Base-by-base conservation (phyloP, 257 asterid genomes). In the Jasminum sambac region DNA sequence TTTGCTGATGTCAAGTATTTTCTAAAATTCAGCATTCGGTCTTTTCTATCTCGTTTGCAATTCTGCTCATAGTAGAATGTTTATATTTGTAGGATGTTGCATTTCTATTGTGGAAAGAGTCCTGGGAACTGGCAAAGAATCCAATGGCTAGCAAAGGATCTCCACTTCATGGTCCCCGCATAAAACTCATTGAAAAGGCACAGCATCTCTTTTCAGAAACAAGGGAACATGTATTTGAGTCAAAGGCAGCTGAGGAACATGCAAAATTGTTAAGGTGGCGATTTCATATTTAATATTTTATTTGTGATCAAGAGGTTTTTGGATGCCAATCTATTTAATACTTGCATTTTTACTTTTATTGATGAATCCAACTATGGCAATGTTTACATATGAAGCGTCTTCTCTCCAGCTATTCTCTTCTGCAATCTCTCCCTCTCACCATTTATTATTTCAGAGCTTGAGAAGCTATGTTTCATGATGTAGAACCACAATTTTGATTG, bases 241-340 rank as follows among this genome's bases (percentile, higher is more conserved):
- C 96, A 34, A 95, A 89, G 88, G 99, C 96, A 73, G 98, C 98
- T n/a, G 99, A 91, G 74, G 99, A 95, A 76, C 99, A 95, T 75
- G 96, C 97, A 63, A 91, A 91, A 81, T 83, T 95, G 80, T 82
- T 91, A 78, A 91, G 95, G 99, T 94, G 73, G 44, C 67, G 13
- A 25, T 67, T 60, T 5, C 70, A 16, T 64, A 63, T 67, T 36
- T 41, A 30, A 30, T 30, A 30, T 30, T 30, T 30, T 30, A 30
- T 30, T 30, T 40, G 6, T 40, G 44, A 7, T 7, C 44, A 6
- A 1, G 12, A n/a, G 19, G 24, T 7, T 52, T 19, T 52, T 52
- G 13, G 10, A 6, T 41, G n/a, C 24, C 26, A 5, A 19, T 46
- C 16, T 37, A 0, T 12, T 8, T 72, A 30, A 23, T 19, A 34